Evolutionary conservation across 2,329 filamentous ascomycete genomes (phyloP), one percentile per base, ranked within the genome.

Genomic region (Pochonia chlamydosporia): DNA sequence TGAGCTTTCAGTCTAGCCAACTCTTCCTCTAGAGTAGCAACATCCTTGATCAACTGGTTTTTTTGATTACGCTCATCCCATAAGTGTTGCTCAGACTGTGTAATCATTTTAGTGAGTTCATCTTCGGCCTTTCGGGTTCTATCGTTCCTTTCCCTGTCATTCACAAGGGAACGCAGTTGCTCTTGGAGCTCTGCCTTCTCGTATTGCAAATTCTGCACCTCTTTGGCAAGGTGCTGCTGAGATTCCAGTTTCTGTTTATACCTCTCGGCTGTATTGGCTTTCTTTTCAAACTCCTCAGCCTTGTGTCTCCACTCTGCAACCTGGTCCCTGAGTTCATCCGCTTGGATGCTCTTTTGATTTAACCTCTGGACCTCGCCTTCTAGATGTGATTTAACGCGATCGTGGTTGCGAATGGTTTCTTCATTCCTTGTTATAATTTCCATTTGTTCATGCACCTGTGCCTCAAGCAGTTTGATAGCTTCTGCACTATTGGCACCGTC

Each of bases 391-490:
- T 60, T 62, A 9, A 54, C 53, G 47, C 59, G 61, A 39, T 65
- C 59, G 47, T 65, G 59, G 21, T 56, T 61, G 10, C 66, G 62
- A 42, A 69, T 68, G n/a, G 51, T 55, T 61, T 91, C 87, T 55
- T 89, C 79, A 21, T 73, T 77, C 28, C 61, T 59, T 33, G 82
- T 81, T 58, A 91, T 90, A 43, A 89, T 71, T 49, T 84, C 76
- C 61, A 88, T 83, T 57, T 86, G 82, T 56, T 89, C 81, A 35
- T 78, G 76, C 21, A 84, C 69, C 54, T 77, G 76, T 37, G 69
- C 67, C 54, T 83, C 72, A 55, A 85, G 67, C 50, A 73, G 65
- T 64, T 71, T 70, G 52, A 81, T 74, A 43, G 74, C 67, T 46
- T 75, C 71, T 20, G 68, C 74, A 60, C 68, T 78, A 63, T 69